Conservation (phyloP, 345 rosid species). For the Camelina neglecta region DNA sequence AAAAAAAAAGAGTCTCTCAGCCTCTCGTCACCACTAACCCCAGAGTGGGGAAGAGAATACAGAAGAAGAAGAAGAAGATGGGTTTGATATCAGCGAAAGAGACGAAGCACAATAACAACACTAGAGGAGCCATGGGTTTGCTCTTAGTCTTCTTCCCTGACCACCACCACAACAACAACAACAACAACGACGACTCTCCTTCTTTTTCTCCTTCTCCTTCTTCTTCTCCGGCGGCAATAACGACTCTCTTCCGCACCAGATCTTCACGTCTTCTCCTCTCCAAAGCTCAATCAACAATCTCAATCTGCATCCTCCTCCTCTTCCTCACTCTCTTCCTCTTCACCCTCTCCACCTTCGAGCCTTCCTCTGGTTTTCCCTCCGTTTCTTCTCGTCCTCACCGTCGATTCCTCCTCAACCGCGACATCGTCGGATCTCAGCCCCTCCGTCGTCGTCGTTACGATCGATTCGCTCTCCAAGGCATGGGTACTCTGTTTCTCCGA, state of each 20-base stretch:
- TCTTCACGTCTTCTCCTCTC: conserved; percentile 52
- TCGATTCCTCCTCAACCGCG: conserved; percentile 45
- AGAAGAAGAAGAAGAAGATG: conserved; percentile 3
- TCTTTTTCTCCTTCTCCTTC: conserved; percentile 36
- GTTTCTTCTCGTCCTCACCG: conserved; percentile 39
- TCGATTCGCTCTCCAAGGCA: conserved; percentile 43
- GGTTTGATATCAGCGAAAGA: conserved; percentile 41
- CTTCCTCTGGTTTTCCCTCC: conserved; percentile 44
- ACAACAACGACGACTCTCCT: conserved; percentile 13
- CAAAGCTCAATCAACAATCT: conserved; percentile 84
- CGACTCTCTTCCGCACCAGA: conserved; percentile 51
- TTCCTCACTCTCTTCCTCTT: conserved; percentile 78
- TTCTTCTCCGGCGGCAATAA: conserved; percentile 26
- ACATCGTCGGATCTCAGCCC: background rate
- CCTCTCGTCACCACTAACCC: conserved; percentile 25
- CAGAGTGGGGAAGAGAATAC: conserved; percentile 1
- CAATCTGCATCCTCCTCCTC: conserved; percentile 73
- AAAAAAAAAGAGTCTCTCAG: background rate
- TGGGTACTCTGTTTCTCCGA: conserved; percentile 45
- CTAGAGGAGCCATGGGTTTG: conserved; percentile 59
- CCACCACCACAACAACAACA: conserved; percentile 19
- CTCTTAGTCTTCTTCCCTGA: conserved; percentile 86
- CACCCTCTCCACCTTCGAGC: conserved; percentile 90
- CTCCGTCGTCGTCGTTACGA: background rate
- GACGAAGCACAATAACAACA: conserved; percentile 27